phyloP scores from a whole-genome alignment of 108 stramenopile species.

The Discostella stelligeroides region DNA sequence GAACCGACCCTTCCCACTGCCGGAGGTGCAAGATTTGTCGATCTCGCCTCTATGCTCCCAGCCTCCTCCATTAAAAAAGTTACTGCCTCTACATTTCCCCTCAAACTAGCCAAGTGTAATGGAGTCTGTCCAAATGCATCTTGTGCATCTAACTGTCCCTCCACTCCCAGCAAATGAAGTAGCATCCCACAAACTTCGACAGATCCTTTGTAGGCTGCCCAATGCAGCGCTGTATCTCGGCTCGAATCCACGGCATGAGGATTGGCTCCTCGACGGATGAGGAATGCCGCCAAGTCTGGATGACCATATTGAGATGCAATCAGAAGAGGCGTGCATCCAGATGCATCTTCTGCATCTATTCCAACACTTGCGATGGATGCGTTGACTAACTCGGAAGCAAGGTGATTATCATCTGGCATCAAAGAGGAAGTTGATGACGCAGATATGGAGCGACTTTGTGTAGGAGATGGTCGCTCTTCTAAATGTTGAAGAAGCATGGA shows the following conservation, averaged over 20 bases:
- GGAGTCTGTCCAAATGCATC: slow-evolving; percentile 96
- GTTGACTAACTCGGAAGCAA: slow-evolving; percentile 5
- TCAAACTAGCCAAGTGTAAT: slow-evolving; percentile 88
- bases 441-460: slow-evolving; percentile 23
- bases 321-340: slow-evolving; percentile 90
- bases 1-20: slow-evolving; percentile 39
- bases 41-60: slow-evolving; percentile 4
- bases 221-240: slow-evolving; percentile 92
- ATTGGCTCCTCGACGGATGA: slow-evolving; percentile 84
- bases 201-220: slow-evolving; percentile 97
- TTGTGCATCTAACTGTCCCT: slow-evolving; percentile 53
- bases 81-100: slow-evolving; percentile 85
- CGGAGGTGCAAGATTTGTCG: slow-evolving; percentile 9
- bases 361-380: slow-evolving; percentile 8
- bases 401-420: slow-evolving; percentile 23
- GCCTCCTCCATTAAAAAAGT: slow-evolving; percentile 75
- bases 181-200: slow-evolving; percentile 87
- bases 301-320: slow-evolving; percentile 96
- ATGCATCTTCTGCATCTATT: slow-evolving; percentile 66
- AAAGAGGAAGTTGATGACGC: slow-evolving; percentile 31
- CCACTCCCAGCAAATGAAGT: slow-evolving; percentile 65
- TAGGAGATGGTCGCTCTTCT: slow-evolving; percentile 51
- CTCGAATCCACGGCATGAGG: slow-evolving; percentile 75
- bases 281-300: slow-evolving; percentile 87
- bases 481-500: slow-evolving; percentile 67